Evolutionary conservation across 2,329 filamentous ascomycete genomes (phyloP).

Genomic region (Metarhizium robertsii): DNA sequence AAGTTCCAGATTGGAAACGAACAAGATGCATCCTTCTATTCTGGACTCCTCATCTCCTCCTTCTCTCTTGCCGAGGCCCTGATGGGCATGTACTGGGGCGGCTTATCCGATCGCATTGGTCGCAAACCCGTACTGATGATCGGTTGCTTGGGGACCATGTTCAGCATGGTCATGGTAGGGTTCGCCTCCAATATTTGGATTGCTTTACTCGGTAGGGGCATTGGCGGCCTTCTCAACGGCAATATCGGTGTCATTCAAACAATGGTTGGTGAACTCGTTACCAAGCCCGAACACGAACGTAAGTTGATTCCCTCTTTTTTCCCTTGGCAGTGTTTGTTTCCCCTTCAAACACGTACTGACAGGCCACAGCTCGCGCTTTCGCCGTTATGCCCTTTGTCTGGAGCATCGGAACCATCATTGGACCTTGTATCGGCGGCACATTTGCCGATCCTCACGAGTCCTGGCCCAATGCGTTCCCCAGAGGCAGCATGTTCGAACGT

Average conservation of each 20-base stretch:
- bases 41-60: conserved; percentile 77
- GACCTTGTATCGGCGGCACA: conserved; percentile 77
- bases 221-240: conserved; percentile 80
- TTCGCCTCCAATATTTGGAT: conserved; percentile 78
- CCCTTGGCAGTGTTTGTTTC: conserved; percentile 6
- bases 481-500: conserved; percentile 58
- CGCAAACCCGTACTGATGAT: conserved; percentile 78
- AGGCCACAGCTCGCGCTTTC: conserved; percentile 61
- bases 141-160: conserved; percentile 72
- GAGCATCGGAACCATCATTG: conserved; percentile 82
- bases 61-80: conserved; percentile 75
- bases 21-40: conserved; percentile 76
- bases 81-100: conserved; percentile 85
- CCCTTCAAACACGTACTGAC: conserved; percentile 9
- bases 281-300: conserved; percentile 78
- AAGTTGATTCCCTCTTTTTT: conserved; percentile 25
- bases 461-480: conserved; percentile 63
- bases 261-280: conserved; percentile 84
- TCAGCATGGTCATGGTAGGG: conserved; percentile 75
- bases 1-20: conserved; percentile 63
- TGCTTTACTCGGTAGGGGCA: conserved; percentile 63
- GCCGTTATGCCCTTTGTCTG: conserved; percentile 93
- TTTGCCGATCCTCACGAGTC: conserved; percentile 70
- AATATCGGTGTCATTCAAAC: conserved; percentile 89
- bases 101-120: conserved; percentile 70